A percentile compares a stretch with the other conserved stretches of the same genome.
phyloP scores from a whole-genome alignment of 208 protist species.

The Trypanosoma platydactyli region DNA sequence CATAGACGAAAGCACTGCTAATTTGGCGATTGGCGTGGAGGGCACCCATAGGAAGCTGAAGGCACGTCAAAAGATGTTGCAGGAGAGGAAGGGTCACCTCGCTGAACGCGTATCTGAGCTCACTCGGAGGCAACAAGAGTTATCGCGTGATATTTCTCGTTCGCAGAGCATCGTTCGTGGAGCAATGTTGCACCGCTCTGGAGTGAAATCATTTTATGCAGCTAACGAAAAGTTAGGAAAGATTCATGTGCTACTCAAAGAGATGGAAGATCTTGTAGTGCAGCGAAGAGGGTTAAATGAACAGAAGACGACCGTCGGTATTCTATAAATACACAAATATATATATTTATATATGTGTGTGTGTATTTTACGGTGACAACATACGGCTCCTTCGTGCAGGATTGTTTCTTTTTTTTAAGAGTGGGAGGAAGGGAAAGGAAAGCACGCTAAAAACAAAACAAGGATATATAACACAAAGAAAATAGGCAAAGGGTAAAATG shows the following conservation, averaged over 20 bases:
- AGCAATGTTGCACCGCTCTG: conserved; percentile 63
- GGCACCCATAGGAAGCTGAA: conserved; percentile 5
- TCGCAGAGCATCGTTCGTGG: conserved; percentile 59
- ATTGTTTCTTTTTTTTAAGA: no score
- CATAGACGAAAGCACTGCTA: conserved; percentile 23
- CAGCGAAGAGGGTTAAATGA: conserved; percentile 6
- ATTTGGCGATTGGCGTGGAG: conserved; percentile 21
- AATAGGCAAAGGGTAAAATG: no score
- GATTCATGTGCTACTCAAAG: conserved; percentile 55
- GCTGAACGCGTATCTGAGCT: conserved; percentile 29
- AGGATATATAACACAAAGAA: no score
- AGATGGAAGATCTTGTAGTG: conserved; percentile 34
- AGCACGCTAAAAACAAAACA: no score
- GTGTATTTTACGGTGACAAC: no score
- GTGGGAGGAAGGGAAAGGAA: not conserved
- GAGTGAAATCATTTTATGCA: conserved; percentile 37
- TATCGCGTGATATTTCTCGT: conserved; percentile 14
- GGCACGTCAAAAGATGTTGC: conserved; percentile 28
- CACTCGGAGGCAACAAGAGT: conserved; percentile 19
- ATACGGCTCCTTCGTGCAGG: no score
- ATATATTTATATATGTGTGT: conserved; percentile 2
- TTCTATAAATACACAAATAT: not conserved
- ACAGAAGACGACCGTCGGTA: not conserved
- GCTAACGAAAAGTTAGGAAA: conserved; percentile 73
- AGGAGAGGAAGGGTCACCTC: conserved; percentile 34